Percentiles rank a stretch among this genome's conserved stretches.
phyloP scores from a whole-genome alignment of 148 eudicot species.

The Camellia sinensis region DNA sequence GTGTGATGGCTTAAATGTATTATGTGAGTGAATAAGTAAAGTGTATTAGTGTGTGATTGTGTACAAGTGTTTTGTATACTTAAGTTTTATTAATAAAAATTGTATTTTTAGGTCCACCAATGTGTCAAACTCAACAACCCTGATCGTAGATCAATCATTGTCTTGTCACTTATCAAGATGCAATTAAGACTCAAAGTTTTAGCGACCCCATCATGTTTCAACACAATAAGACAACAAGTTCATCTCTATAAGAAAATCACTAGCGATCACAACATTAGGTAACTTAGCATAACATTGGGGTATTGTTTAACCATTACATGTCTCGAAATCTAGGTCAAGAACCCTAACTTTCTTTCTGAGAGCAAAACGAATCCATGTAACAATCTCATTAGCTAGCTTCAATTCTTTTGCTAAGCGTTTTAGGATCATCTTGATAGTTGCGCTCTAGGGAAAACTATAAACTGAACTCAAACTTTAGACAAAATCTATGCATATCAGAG shows the following conservation, averaged over 20 bases:
- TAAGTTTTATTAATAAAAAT: no score
- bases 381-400: neutral
- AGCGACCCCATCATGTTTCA: conserved; percentile 17
- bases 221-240: conserved; percentile 11
- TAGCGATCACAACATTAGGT: conserved; percentile 14
- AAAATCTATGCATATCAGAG: conserved; percentile 11
- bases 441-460: neutral
- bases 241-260: conserved; percentile 17
- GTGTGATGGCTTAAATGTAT: no score
- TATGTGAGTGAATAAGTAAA: no score
- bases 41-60: no score
- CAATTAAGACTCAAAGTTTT: conserved; percentile 12
- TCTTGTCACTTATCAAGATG: conserved; percentile 5
- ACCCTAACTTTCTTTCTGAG: conserved; percentile 18
- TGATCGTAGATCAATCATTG: conserved; percentile 6
- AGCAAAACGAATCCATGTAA: conserved; percentile 13
- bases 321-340: conserved; percentile 14
- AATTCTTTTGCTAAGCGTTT: neutral
- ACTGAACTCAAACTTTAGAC: neutral
- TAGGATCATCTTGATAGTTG: neutral
- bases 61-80: no score
- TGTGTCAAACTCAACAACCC: conserved; percentile 4
- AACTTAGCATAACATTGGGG: neutral
- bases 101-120: no score
- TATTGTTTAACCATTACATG: neutral